A percentile compares a stretch with the other conserved stretches of the same genome.
Conservation (phyloP, 2,329 filamentous ascomycete genomes). For the Madurella fahalii region DNA sequence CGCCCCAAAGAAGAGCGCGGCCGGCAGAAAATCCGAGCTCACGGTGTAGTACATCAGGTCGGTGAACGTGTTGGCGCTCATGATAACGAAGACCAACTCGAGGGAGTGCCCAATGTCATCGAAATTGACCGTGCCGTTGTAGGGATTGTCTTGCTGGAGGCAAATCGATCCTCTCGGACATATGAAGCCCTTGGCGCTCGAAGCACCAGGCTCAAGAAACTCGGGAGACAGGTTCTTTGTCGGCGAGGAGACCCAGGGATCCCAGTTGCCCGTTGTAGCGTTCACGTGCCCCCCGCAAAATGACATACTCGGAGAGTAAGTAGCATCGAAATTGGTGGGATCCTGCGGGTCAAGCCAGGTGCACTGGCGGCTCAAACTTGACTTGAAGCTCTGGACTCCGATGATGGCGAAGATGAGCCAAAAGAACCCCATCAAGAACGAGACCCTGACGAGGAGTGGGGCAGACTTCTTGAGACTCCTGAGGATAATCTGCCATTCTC, state of each 20-base stretch:
- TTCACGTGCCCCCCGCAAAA: constrained; percentile 85
- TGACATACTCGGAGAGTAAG: constrained; percentile 62
- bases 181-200: constrained; percentile 73
- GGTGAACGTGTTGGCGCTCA: constrained; percentile 96
- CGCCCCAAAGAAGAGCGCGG: constrained; percentile 71
- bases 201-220: constrained; percentile 47
- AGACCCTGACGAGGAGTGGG: constrained; percentile 85
- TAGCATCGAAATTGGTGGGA: constrained; percentile 48
- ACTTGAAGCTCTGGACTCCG: constrained; percentile 93
- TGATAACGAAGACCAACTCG: constrained; percentile 94
- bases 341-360: constrained; percentile 68
- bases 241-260: constrained; percentile 63
- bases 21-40: constrained; percentile 83
- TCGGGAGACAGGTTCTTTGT: constrained; percentile 18
- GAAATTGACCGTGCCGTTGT: constrained; percentile 83
- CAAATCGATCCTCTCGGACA: constrained; percentile 83
- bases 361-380: constrained; percentile 71
- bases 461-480: constrained; percentile 94
- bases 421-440: constrained; percentile 92
- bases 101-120: constrained; percentile 91
- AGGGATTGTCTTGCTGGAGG: constrained; percentile 73
- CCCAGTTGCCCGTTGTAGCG: constrained; percentile 49
- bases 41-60: constrained; percentile 93
- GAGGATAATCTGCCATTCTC: constrained; percentile 67
- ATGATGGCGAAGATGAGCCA: constrained; percentile 97